phyloP scores from a whole-genome alignment of 352 stramenopile species.

The Phytophthora boehmeriae region DNA sequence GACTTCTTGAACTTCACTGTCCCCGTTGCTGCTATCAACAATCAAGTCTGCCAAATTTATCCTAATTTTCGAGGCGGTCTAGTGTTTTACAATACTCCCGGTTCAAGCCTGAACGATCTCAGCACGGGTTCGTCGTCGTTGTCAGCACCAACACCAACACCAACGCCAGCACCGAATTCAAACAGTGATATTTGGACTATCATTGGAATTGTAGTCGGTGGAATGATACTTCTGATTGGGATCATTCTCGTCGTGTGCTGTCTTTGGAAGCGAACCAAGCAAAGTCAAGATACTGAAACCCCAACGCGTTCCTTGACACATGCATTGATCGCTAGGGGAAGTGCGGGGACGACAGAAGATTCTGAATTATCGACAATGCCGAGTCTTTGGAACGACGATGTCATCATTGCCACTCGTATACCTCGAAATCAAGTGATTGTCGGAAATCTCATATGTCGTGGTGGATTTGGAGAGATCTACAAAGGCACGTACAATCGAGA shows the following conservation, averaged over 20 bases:
- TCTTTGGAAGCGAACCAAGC: not conserved
- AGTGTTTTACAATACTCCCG: too few species aligned
- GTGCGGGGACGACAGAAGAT: not conserved
- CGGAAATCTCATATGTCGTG: constrained; percentile 25
- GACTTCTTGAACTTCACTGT: too few species aligned
- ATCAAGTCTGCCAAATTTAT: too few species aligned
- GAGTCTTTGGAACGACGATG: constrained; percentile 5
- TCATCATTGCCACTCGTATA: constrained; percentile 17
- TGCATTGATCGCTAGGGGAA: not conserved
- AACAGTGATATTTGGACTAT: too few species aligned
- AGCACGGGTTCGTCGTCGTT: too few species aligned
- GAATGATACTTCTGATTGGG: not conserved
- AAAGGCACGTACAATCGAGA: constrained; percentile 29
- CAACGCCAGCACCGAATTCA: too few species aligned
- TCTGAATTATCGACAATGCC: not conserved
- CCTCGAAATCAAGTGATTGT: constrained; percentile 29
- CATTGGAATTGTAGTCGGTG: not conserved
- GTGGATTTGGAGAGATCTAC: constrained; percentile 38
- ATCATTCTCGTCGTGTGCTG: not conserved
- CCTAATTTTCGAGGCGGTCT: too few species aligned
- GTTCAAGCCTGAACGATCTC: too few species aligned
- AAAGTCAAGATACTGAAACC: too few species aligned
- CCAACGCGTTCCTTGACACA: not conserved
- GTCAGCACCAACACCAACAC: not conserved
- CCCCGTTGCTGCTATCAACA: too few species aligned